Base-by-base conservation (phyloP, 2,329 filamentous ascomycete genomes). In the Nigrospora osmanthi region DNA sequence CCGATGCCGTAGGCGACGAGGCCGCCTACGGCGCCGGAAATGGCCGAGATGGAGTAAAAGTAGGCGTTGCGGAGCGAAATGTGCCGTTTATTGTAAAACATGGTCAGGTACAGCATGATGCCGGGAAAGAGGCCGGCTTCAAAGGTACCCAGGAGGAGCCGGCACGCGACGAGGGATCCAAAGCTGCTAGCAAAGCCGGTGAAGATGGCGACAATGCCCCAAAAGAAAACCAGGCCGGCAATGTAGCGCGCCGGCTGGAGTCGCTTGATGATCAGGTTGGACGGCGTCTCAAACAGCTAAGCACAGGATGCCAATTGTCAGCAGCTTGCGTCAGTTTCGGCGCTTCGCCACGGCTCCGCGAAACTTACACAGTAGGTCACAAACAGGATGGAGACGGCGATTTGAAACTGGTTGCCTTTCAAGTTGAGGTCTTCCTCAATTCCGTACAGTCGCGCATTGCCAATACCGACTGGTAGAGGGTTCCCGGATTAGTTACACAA, bases 381-480 rank as follows among this genome's bases (percentile, higher is more conserved):
- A 56, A 85, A 87, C 28, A 86, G 68, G 52, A 85, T 77, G 9
- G 78, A 82, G 2, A 85, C 78, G 17, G 77, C 73, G 19, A 80
- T 73, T 57, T 89, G 84, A 58, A 84, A 90, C 57, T 89, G 81
- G 45, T 76, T 72, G 14, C 75, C 73, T 28, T 61, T 60, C 49
- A 88, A 64, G 14, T 72, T 67, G 4, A 87, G 69, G 50, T 86
- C 83, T 43, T 71, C 62, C 59, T 84, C 78, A 39, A 89, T 54
- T 1, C 73, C 72, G 53, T 84, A 85, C 3, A 87, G 69, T 3
- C 76, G 71, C 14, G 82, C 83, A 65, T 86, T 87, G 43, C 82
- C 81, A 50, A 88, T 87, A 56, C 88, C 88, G 43, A 86, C 81
- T 63, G 66, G 64, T 2, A 61, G 59, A 13, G 3, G 4, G 4